Conservation (phyloP, 148 eudicot species). For the Vaccinium macrocarpon region DNA sequence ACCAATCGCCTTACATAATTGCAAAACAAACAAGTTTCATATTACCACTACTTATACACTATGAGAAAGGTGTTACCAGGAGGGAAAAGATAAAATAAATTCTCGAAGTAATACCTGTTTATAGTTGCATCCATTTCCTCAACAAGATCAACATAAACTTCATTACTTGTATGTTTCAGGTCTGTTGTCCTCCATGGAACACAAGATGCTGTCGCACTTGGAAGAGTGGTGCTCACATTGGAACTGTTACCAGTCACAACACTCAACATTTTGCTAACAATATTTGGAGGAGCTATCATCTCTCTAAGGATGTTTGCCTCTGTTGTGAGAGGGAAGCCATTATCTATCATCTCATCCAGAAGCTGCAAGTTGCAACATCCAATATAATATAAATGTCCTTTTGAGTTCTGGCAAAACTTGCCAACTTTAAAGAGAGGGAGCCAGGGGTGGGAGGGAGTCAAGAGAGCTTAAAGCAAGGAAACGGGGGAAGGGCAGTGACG, state of each 20-base stretch:
- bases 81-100: background rate
- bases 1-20: background rate
- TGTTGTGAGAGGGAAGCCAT: conserved; percentile 95
- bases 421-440: background rate
- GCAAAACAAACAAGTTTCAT: background rate
- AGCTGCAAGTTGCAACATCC: conserved; percentile 57
- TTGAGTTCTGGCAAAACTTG: conserved; percentile 5
- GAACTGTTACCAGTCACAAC: conserved; percentile 94
- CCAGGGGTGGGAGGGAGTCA: background rate
- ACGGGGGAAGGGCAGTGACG: too few relatives aligned
- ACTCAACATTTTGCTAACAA: conserved; percentile 89
- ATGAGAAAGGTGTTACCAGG: background rate
- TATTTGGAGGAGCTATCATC: conserved; percentile 94
- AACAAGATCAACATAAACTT: conserved; percentile 84
- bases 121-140: conserved; percentile 92
- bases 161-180: conserved; percentile 80
- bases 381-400: conserved; percentile 9
- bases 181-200: conserved; percentile 97
- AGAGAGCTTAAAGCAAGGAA: background rate
- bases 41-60: background rate
- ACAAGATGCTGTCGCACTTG: conserved; percentile 76
- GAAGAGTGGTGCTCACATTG: conserved; percentile 78
- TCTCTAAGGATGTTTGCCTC: conserved; percentile 90
- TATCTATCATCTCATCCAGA: conserved; percentile 99
- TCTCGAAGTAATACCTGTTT: conserved; percentile 50